phyloP scores from a whole-genome alignment of 331 rosid species.

The Malus hybrid region DNA sequence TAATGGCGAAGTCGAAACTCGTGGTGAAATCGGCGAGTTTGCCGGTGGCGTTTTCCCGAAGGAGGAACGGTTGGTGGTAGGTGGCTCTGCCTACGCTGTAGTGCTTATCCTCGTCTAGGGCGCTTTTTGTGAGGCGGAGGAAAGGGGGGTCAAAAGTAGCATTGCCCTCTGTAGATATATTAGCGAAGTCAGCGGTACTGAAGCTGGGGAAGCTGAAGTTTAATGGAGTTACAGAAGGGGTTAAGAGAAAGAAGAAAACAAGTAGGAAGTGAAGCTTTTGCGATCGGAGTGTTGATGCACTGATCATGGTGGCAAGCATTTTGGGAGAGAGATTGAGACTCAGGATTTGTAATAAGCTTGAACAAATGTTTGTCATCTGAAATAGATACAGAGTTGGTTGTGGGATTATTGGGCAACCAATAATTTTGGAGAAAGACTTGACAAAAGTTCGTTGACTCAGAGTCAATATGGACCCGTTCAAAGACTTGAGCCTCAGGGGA shows the following conservation, averaged over 20 bases:
- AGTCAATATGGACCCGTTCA: too few species aligned
- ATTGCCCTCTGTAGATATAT: not conserved
- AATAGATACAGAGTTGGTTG: too few species aligned
- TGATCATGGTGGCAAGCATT: not conserved
- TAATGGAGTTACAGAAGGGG: not conserved
- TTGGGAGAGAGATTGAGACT: not conserved
- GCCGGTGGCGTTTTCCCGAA: not conserved
- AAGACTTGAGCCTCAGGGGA: too few species aligned
- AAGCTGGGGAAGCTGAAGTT: not conserved
- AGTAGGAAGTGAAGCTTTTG: not conserved
- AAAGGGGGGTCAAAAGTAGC: not conserved
- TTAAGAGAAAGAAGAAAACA: not conserved
- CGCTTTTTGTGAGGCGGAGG: not conserved
- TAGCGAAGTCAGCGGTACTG: fast-evolving
- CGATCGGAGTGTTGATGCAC: not conserved
- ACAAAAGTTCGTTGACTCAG: too few species aligned
- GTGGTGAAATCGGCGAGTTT: not conserved
- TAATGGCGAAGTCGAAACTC: not conserved
- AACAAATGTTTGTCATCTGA: too few species aligned
- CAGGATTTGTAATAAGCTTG: not conserved
- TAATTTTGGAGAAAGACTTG: too few species aligned
- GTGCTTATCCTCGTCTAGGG: fast-evolving
- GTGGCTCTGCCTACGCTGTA: not conserved
- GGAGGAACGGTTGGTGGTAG: not conserved
- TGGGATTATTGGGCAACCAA: too few species aligned